Percentiles rank a stretch among this genome's conserved stretches.
phyloP scores from a whole-genome alignment of 1,284 basidiomycete species.

The Termitomyces sp. region DNA sequence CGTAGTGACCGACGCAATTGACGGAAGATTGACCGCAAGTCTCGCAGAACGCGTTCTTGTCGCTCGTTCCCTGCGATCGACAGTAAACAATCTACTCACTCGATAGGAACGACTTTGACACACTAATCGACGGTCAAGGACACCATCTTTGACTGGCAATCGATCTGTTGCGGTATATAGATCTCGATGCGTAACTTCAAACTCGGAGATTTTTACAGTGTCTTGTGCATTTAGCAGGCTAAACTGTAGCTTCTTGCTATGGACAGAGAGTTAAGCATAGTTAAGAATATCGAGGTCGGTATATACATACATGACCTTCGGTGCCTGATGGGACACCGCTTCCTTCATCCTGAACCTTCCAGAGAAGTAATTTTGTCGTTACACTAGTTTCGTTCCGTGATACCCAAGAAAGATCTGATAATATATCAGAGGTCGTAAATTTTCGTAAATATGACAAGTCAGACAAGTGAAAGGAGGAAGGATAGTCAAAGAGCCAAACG shows the following conservation, averaged over 20 bases:
- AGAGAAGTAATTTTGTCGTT: background rate
- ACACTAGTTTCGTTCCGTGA: background rate
- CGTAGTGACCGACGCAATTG: constrained; percentile 97
- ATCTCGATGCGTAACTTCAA: constrained; percentile 89
- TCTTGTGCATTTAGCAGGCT: constrained; percentile 89
- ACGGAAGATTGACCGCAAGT: constrained; percentile 92
- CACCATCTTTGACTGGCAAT: constrained; percentile 85
- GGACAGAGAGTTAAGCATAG: background rate
- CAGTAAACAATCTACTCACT: background rate
- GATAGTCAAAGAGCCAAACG: background rate
- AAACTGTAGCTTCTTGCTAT: constrained; percentile 92
- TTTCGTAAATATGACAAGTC: background rate
- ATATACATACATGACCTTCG: constrained; percentile 81
- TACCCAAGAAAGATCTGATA: background rate
- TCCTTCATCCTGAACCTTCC: constrained; percentile 64
- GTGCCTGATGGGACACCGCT: constrained; percentile 80
- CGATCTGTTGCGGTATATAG: constrained; percentile 80
- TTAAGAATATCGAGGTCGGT: background rate
- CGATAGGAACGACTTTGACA: constrained; percentile 21
- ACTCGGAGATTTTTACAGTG: constrained; percentile 90
- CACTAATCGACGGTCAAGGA: constrained; percentile 85
- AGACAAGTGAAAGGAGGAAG: background rate
- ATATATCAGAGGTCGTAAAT: background rate
- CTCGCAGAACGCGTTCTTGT: constrained; percentile 90
- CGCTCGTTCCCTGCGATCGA: constrained; percentile 78